Percentiles rank a stretch among this genome's conserved stretches.
phyloP scores from a whole-genome alignment of 345 rosid species.

The Kernera saxatilis region DNA sequence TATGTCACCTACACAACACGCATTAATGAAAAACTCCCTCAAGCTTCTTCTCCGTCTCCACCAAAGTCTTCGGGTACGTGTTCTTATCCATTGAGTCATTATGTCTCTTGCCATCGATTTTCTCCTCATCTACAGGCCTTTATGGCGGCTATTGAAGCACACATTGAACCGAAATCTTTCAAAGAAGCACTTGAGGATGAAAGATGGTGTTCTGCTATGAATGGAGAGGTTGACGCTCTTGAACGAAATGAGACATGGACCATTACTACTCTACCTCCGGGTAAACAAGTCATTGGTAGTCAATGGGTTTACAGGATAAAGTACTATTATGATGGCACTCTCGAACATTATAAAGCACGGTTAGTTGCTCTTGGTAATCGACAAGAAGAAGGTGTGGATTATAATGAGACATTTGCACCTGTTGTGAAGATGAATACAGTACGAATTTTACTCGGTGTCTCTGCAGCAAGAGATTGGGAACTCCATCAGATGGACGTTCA shows the following conservation, averaged over 20 bases:
- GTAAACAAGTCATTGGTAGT: not conserved
- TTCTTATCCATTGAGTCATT: not conserved
- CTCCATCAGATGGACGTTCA: not conserved
- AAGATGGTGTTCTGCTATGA: not conserved
- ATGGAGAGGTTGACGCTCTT: not conserved
- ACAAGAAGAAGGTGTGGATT: not conserved
- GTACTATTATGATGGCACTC: not conserved
- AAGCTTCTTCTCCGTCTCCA: not conserved
- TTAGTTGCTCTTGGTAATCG: not conserved
- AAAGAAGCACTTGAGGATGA: too few species aligned
- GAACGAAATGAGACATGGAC: not conserved
- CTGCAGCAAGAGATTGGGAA: not conserved
- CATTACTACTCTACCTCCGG: not conserved
- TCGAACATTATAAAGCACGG: not conserved
- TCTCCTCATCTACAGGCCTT: too few species aligned
- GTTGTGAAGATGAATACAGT: not conserved
- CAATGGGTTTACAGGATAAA: not conserved
- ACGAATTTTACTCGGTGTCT: not conserved
- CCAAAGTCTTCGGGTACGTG: not conserved
- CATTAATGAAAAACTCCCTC: not conserved
- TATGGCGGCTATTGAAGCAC: not conserved
- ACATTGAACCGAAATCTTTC: not conserved
- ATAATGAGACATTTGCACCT: not conserved
- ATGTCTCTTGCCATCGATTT: not conserved
- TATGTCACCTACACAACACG: too few species aligned